A percentile compares a stretch with the other conserved stretches of the same genome.
Evolutionary conservation across 257 asterid genomes (phyloP).

Genomic region (Coffea eugenioides): DNA sequence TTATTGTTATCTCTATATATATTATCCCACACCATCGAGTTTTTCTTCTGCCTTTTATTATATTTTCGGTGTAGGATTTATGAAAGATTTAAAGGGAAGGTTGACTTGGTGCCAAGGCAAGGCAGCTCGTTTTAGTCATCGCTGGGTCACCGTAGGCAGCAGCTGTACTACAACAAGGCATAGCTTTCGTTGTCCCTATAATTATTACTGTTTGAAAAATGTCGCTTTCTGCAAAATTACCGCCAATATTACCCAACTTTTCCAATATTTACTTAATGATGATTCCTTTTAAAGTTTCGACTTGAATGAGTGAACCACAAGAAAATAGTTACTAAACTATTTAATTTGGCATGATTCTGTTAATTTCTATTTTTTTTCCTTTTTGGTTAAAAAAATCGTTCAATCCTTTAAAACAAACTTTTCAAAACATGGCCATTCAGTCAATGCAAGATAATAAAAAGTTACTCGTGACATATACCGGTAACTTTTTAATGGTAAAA

Average conservation of each 20-base stretch:
- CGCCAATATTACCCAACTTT: not conserved
- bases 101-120: not conserved
- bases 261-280: not conserved
- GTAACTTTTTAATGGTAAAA: too few species aligned
- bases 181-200: too few species aligned
- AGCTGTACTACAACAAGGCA: not conserved
- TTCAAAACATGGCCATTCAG: too few species aligned
- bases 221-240: not conserved
- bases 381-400: too few species aligned
- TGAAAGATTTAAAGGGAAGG: conserved; percentile 1
- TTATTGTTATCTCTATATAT: not conserved
- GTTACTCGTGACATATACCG: too few species aligned
- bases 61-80: too few species aligned
- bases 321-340: too few species aligned
- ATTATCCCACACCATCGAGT: not conserved
- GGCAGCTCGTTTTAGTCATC: conserved; percentile 3
- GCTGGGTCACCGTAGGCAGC: not conserved
- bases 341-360: too few species aligned
- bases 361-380: too few species aligned
- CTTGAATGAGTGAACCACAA: too few species aligned
- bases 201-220: not conserved
- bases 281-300: not conserved
- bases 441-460: too few species aligned
- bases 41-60: not conserved
- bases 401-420: too few species aligned